Base-by-base conservation (phyloP, 2,329 filamentous ascomycete species). In the Alternaria solani region DNA sequence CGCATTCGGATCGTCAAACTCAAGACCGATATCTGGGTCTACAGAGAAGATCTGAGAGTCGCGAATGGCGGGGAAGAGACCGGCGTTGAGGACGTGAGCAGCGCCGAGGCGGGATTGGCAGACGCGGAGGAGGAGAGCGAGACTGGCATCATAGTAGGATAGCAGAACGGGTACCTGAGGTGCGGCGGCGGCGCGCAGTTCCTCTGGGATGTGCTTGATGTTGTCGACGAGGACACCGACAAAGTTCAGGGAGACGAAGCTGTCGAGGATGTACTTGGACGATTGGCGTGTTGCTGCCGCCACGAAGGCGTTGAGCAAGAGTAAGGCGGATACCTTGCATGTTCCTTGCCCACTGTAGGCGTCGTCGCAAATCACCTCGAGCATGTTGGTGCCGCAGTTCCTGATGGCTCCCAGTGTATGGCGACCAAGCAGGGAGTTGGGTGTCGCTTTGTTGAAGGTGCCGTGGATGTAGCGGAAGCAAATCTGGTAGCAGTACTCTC, bases 281-380 rank as follows among this genome's bases (percentile, higher is more conserved):
- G 88, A 85, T 71, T 94, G 90, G 36, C 88, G 84, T 55, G 87
- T 88, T 46, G 90, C 91, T 53, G 97, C 82, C 43, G 88, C 87
- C 32, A 96, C 88, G 14, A 98, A 80, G 1, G 91, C 87, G 55
- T 91, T 89, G 34, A 99, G 84, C n/a, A 98, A 84, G 38, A 97
- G 86, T 43, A 98, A 83, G 11, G 95, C 93, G 1, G 94, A 90
- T 4, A 96, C 89, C 73, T 96, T 91, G 77, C 92, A 96, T 12
- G 85, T 87, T 38, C 91, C 86, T 72, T 94, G 91, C 39, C 93
- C 93, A 60, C 91, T 89, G 76, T 94, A 94, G 20, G 93, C 94
- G 80, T 99, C 95, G 72, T 99, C 95, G 74, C 94, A 97, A 43
- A 97, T 85, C 26, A 93, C 88, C 69, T 94, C 93, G 61, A 98